phyloP scores from a whole-genome alignment of 805 yeast genomes.

The Scheffersomyces spartinae region DNA sequence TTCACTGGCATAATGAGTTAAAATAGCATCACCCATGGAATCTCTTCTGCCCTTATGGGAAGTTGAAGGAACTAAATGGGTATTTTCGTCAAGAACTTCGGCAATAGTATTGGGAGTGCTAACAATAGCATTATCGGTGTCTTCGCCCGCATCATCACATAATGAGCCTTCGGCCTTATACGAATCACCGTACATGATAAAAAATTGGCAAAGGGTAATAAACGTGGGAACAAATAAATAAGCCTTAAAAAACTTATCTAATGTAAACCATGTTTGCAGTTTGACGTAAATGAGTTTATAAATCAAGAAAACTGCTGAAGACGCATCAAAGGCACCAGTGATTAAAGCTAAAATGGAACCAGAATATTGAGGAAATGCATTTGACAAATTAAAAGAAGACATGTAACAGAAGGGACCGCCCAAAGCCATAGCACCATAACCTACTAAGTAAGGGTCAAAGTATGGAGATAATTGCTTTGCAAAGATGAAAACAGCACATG shows the following conservation, averaged over 20 bases:
- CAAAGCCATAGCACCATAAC: constrained; percentile 41
- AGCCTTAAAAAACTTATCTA: constrained; percentile 33
- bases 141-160: too few relatives aligned
- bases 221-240: constrained; percentile 39
- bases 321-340: constrained; percentile 51
- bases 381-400: constrained; percentile 45
- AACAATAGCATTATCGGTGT: constrained; percentile 5
- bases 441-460: constrained; percentile 41
- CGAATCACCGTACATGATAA: constrained; percentile 39
- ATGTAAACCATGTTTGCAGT: constrained; percentile 21
- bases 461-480: constrained; percentile 13
- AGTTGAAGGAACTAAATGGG: constrained; percentile 9
- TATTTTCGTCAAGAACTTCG: constrained; percentile 5
- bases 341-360: constrained; percentile 42
- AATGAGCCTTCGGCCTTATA: constrained; percentile 25
- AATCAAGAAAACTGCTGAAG: constrained; percentile 41
- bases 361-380: constrained; percentile 41
- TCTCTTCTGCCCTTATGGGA: constrained; percentile 31
- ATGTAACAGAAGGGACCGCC: constrained; percentile 50
- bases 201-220: constrained; percentile 33
- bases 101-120: background rate
- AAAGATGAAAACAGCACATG: constrained; percentile 34
- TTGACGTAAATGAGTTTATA: constrained; percentile 30
- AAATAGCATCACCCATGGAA: constrained; percentile 46
- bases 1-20: constrained; percentile 40